Percentiles rank a stretch among this genome's conserved stretches.
phyloP scores from a whole-genome alignment of 2,329 filamentous ascomycete species.

The Penicillium nordicum region DNA sequence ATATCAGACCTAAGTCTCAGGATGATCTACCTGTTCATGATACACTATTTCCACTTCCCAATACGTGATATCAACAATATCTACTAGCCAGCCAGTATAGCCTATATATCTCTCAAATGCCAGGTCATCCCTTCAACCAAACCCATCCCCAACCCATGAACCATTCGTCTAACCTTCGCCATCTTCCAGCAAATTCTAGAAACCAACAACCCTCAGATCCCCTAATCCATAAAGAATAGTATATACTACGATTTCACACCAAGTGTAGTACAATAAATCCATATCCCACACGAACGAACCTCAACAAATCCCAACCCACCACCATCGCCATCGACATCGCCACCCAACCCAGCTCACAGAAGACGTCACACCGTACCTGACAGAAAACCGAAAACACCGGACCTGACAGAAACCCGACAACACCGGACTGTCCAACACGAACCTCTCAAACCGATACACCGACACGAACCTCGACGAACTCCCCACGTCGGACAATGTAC shows the following conservation, averaged over 20 bases:
- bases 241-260: not conserved
- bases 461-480: constrained; percentile 33
- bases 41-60: not conserved
- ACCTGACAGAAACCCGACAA: constrained; percentile 30
- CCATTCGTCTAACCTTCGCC: not conserved
- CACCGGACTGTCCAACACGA: constrained; percentile 46
- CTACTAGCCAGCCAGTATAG: not conserved
- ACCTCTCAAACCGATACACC: constrained; percentile 22
- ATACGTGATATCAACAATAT: not conserved
- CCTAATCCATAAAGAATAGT: not conserved
- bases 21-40: not conserved
- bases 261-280: not conserved
- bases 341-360: not conserved
- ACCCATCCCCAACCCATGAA: too few relatives aligned
- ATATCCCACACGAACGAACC: not conserved
- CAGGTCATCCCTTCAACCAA: not conserved
- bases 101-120: not conserved
- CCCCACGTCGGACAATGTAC: not conserved
- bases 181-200: not conserved
- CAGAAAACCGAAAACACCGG: constrained; percentile 12
- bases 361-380: constrained; percentile 5
- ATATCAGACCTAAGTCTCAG: not conserved
- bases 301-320: not conserved
- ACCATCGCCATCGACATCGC: not conserved
- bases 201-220: not conserved